Evolutionary conservation across 192 early-diverging fungal species (phyloP), one percentile per base, ranked within the genome.

Genomic region (Coemansia sp.): DNA sequence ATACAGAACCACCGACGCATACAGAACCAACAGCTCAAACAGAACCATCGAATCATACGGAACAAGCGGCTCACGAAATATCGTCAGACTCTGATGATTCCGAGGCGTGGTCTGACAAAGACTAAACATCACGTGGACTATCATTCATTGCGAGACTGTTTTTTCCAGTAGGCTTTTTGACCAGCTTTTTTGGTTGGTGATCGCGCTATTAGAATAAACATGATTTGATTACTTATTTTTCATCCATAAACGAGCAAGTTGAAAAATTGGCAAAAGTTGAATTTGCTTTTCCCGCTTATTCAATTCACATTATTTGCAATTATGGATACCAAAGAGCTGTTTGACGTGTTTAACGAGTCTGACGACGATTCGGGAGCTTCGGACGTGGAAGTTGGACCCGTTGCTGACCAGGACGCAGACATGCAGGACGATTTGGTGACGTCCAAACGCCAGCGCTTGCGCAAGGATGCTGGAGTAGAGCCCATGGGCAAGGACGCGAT

Each of bases 271-370:
- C 1, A 26, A 2, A 4, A 34, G 31, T 34, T 48, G 46, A 12
- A 6, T 7, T 2, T 48, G 46, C 0, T 7, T 48, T 6, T 34
- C 8, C 31, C 5, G 31, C 46, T 12, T 0, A 26, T 14, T 23
- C 51, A 53, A 26, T 53, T 53, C 23, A 26, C 25, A 28, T 24
- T 26, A 26, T 48, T 56, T 18, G 5, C 4, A 36, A 40, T 1
- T 47, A 80, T 80, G 77, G 77, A 80, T 40, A 67, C 71, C 0
- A 66, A 56, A 37, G 68, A 40, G 48, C 60, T 80, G 47, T 80
- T 80, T 64, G 66, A 80, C 26, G 78, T 71, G 65, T 80, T 80
- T 56, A 80, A 80, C 49, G 78, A 71, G 50, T 50, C 61, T 0
- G 70, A 68, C 31, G 50, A 54, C 23, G 69, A 50, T 10, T 75